A percentile compares a stretch with the other conserved stretches of the same genome.
Conservation (phyloP, 2,329 filamentous ascomycete genomes). For the Epichloe sp. region DNA sequence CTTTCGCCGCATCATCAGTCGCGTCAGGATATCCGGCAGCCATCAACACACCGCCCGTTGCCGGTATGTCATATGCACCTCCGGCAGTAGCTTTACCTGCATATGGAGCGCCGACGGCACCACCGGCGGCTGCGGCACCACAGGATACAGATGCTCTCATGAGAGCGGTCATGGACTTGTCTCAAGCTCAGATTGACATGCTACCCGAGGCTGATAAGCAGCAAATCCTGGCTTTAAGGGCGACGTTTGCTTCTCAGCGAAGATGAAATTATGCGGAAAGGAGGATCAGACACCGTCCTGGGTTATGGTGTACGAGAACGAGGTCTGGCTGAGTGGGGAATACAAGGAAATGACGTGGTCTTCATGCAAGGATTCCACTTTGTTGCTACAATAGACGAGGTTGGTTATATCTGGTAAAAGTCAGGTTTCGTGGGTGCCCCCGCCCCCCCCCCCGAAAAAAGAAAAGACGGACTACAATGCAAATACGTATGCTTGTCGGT, state of each 20-base stretch:
- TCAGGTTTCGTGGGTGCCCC: not conserved
- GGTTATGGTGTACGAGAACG: not conserved
- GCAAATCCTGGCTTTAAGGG: conserved; percentile 68
- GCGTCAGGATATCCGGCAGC: conserved; percentile 25
- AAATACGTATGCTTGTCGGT: not conserved
- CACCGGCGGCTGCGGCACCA: conserved; percentile 20
- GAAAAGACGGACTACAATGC: not conserved
- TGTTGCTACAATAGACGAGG: not conserved
- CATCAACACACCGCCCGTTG: conserved; percentile 36
- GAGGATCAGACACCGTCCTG: not conserved
- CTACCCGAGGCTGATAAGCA: conserved; percentile 61
- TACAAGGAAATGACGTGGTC: not conserved
- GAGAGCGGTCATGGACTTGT: conserved; percentile 67
- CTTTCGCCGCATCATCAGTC: conserved; percentile 21
- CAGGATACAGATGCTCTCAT: conserved; percentile 61
- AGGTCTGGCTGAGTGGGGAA: not conserved
- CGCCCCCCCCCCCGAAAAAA: not conserved
- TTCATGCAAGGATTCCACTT: not conserved
- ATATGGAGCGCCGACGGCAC: conserved; percentile 21
- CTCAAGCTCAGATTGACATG: conserved; percentile 67
- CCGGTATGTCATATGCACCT: conserved; percentile 31
- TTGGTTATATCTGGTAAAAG: not conserved
- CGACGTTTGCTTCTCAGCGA: conserved; percentile 39
- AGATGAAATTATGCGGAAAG: conserved; percentile 10
- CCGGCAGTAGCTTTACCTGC: conserved; percentile 22